Conservation (phyloP, 2,329 filamentous ascomycete genomes). For the Aphanocladium album region DNA sequence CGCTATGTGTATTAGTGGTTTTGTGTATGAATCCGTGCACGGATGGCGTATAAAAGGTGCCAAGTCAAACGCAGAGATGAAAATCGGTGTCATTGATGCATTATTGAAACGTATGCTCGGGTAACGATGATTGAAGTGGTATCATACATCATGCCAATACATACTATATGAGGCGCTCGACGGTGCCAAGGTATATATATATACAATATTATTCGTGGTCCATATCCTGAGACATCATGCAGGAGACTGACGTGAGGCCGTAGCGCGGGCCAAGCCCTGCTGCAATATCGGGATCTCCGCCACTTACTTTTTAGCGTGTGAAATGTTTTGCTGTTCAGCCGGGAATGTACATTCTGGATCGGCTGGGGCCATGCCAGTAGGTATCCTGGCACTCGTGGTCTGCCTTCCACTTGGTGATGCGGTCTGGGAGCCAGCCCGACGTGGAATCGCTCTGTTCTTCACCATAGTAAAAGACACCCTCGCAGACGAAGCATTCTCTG, state of each 20-base stretch:
- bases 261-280: neutral
- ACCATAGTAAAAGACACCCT: slow-evolving; percentile 6
- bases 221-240: neutral
- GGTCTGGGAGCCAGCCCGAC: slow-evolving; percentile 2
- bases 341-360: neutral
- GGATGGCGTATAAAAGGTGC: too few species aligned
- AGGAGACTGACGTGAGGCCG: neutral
- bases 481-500: slow-evolving; percentile 4
- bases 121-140: neutral
- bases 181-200: neutral
- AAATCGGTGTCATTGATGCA: neutral
- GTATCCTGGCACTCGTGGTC: slow-evolving; percentile 1
- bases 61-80: too few species aligned
- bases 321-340: neutral
- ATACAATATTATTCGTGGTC: neutral
- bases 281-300: neutral
- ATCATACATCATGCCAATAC: neutral
- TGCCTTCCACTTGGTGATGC: neutral
- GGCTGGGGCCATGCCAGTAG: slow-evolving; percentile 2
- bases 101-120: neutral
- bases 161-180: neutral
- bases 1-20: slow-evolving; percentile 41
- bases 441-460: neutral
- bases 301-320: neutral
- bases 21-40: neutral